Percentiles rank a stretch among this genome's conserved stretches.
Conservation (phyloP, 768 basidiomycete species). For the Coprinopsis marcescibilis region DNA sequence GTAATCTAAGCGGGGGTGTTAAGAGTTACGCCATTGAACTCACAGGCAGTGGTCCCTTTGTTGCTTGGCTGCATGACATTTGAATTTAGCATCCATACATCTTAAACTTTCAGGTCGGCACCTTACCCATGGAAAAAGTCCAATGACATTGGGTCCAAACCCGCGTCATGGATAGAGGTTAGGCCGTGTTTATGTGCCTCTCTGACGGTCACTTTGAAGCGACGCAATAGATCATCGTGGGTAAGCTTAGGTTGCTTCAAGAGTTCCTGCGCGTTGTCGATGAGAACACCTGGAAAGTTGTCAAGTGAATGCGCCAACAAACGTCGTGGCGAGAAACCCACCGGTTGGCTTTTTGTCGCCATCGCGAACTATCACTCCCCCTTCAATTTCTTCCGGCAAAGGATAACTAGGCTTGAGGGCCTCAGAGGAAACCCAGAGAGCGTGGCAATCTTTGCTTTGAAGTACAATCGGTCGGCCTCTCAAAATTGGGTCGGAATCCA, state of each 20-base stretch:
- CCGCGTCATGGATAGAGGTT: conserved; percentile 86
- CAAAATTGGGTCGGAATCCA: conserved; percentile 67
- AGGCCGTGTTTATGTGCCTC: conserved; percentile 70
- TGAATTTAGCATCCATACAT: neutral
- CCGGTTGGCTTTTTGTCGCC: conserved; percentile 65
- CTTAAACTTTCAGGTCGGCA: neutral
- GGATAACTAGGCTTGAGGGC: conserved; percentile 54
- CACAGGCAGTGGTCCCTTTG: conserved; percentile 57
- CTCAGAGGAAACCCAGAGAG: conserved; percentile 74
- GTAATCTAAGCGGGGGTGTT: conserved; percentile 1
- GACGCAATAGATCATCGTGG: conserved; percentile 53
- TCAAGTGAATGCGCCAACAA: conserved; percentile 1
- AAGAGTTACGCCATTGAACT: conserved; percentile 12
- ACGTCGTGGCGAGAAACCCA: conserved; percentile 20
- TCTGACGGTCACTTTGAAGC: conserved; percentile 55
- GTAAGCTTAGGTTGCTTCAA: conserved; percentile 59
- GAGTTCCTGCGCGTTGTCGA: conserved; percentile 85
- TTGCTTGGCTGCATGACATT: conserved; percentile 47
- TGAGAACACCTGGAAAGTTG: conserved; percentile 49
- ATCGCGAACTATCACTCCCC: conserved; percentile 76
- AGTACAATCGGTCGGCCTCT: conserved; percentile 67
- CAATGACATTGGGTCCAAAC: conserved; percentile 60
- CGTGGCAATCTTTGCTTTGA: conserved; percentile 85
- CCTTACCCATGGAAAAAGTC: conserved; percentile 65
- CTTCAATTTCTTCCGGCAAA: conserved; percentile 67